Conservation (phyloP, 305 asterid species). For the Lippia alba region DNA sequence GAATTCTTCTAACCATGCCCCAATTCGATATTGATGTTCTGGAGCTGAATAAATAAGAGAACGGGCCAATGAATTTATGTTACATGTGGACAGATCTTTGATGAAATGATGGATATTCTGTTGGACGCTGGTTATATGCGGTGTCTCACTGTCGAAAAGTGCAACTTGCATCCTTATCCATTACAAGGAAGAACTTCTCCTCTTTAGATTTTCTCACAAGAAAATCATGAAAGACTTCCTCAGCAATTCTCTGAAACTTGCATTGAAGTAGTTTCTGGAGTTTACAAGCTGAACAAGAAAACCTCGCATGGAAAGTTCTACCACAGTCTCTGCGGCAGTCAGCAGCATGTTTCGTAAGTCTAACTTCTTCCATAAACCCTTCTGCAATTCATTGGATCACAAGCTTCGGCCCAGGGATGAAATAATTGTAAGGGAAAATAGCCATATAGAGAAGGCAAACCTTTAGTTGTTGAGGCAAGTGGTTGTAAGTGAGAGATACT, state of each 20-base stretch:
- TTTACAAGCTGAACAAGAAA: no score
- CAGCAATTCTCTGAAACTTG: no score
- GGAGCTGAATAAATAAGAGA: conserved; percentile 16
- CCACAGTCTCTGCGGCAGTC: no score
- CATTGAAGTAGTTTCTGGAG: no score
- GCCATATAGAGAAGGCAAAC: neutral
- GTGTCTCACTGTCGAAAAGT: neutral
- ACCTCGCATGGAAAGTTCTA: no score
- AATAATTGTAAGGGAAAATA: neutral
- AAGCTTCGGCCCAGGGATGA: neutral
- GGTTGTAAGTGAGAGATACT: neutral
- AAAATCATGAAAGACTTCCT: no score
- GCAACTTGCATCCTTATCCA: neutral
- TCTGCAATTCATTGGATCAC: no score
- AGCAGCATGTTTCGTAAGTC: no score
- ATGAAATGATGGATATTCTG: neutral
- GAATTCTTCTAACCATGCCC: conserved; percentile 6
- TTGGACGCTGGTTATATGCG: neutral
- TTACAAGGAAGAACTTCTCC: neutral
- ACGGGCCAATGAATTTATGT: neutral
- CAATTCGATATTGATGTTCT: conserved; percentile 10
- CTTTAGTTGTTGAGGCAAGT: conserved; percentile 4
- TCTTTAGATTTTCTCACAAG: no score
- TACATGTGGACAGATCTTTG: neutral
- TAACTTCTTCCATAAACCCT: no score